These are phyloP conservation scores for Ophiostoma perfectum DNA, from an alignment of 2,329 filamentous ascomycete species.

Conservation along the genomic window DNA sequence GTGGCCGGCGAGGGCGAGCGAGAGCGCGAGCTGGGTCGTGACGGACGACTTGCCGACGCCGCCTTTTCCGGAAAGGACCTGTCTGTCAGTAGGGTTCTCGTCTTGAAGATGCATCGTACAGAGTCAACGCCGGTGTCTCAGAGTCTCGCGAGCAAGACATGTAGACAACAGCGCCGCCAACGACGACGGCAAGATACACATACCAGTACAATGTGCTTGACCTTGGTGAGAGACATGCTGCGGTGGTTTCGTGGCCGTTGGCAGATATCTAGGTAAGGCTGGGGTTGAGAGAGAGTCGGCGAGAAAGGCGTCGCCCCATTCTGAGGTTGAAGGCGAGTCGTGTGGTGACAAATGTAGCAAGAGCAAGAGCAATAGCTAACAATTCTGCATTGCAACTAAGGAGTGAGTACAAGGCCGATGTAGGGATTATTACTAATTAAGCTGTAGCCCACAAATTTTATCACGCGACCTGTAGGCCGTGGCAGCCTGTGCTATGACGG, in stretches of 20 bases:
- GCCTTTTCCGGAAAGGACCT: constrained; percentile 91
- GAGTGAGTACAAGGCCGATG: background rate
- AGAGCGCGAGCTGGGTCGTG: constrained; percentile 92
- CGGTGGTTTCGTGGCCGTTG: background rate
- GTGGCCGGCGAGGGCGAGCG: constrained; percentile 76
- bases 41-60: constrained; percentile 97
- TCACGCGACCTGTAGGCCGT: background rate
- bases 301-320: background rate
- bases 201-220: constrained; percentile 71
- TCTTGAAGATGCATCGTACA: too few relatives aligned
- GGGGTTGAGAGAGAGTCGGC: background rate
- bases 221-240: constrained; percentile 60
- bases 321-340: background rate
- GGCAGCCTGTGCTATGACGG: constrained; percentile 4
- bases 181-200: constrained; percentile 16
- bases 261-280: background rate
- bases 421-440: constrained; percentile 4
- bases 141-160: background rate
- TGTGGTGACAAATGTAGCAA: constrained; percentile 2
- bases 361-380: background rate
- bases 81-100: constrained; percentile 18
- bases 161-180: background rate
- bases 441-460: background rate
- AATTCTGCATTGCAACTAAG: background rate
- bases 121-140: background rate